Evolutionary conservation across 768 basidiomycete genomes (phyloP), one percentile per base, ranked within the genome.

Genomic region (Lentinula sp.): DNA sequence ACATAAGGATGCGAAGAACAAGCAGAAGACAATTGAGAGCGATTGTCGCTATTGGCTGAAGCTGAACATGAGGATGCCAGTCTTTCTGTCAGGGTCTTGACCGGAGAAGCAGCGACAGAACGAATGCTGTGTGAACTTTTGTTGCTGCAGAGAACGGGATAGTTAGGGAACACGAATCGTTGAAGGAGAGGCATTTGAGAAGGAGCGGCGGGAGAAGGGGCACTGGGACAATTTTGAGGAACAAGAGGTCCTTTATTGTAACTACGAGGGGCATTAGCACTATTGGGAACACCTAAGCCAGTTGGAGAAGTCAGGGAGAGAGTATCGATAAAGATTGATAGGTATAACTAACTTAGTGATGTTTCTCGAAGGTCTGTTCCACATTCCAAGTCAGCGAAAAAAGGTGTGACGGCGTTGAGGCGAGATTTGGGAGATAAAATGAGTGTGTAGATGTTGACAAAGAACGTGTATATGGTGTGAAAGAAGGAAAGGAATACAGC

Each of bases 401-500:
- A 59, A n/a, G 57, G 46, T 36, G 57, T 35, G 13, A 59, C n/a
- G 9, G 55, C 16, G 51, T 52, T 23, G 20, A 32, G 42, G 48
- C 33, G 45, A 49, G 28, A 28, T 35, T 33, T 48, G 1, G 57
- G 32, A 37, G 28, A 23, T 16, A 18, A 59, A 37, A 59, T 10
- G 45, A 59, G 45, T 36, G 57, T 59, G 28, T 45, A 59, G n/a
- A 59, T 15, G 20, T 46, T n/a, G 5, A 18, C 36, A 59, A 59
- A 59, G 57, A 59, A 32, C 18, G 57, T 59, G 57, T 59, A 59
- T 15, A 59, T 49, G 28, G 42, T 59, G 46, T 48, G n/a, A 10
- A 59, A 23, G 9, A 59, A 20, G 35, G 18, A 59, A 12, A 32
- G 28, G 28, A 28, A 28, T 28, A 28, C 23, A 16, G 37, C 18